phyloP scores from a whole-genome alignment of 345 rosid genomes.

The Firmiana major region DNA sequence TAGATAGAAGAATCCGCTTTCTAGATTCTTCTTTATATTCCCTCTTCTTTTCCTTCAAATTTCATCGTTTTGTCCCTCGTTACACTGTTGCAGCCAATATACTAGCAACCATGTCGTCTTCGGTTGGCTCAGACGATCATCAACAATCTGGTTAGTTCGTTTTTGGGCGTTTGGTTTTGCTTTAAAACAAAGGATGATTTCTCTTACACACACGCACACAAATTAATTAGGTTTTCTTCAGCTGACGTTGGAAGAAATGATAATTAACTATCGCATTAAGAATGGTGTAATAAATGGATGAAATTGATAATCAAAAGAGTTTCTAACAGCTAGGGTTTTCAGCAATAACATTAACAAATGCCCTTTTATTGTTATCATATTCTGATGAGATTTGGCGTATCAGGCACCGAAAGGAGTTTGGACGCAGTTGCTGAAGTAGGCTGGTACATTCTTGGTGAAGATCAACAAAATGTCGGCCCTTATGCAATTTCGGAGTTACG shows the following conservation, averaged over 20 bases:
- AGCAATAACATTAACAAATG: not conserved
- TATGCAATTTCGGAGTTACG: conserved; percentile 61
- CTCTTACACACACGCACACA: not conserved
- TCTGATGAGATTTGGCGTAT: not conserved
- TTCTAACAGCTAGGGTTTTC: not conserved
- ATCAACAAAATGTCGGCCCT: conserved; percentile 74
- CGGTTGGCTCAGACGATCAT: not conserved
- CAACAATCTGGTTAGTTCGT: not conserved
- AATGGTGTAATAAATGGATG: not conserved
- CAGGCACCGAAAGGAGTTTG: conserved; percentile 11
- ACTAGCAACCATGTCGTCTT: not conserved
- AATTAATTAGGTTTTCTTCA: not conserved
- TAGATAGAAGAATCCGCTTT: not conserved
- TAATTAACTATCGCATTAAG: not conserved
- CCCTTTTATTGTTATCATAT: not conserved
- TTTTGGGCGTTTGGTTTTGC: not conserved
- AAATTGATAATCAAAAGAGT: not conserved
- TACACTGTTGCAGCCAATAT: not conserved
- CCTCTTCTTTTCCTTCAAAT: not conserved
- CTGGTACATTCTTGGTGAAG: conserved; percentile 78
- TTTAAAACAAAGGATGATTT: not conserved
- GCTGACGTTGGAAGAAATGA: not conserved
- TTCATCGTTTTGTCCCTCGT: not conserved
- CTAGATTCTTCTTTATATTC: not conserved
- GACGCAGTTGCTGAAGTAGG: conserved; percentile 37